These are phyloP conservation scores for Tetrahymena malaccensis DNA, from an alignment of 73 alveolate genomes.

Conservation along the genomic window DNA sequence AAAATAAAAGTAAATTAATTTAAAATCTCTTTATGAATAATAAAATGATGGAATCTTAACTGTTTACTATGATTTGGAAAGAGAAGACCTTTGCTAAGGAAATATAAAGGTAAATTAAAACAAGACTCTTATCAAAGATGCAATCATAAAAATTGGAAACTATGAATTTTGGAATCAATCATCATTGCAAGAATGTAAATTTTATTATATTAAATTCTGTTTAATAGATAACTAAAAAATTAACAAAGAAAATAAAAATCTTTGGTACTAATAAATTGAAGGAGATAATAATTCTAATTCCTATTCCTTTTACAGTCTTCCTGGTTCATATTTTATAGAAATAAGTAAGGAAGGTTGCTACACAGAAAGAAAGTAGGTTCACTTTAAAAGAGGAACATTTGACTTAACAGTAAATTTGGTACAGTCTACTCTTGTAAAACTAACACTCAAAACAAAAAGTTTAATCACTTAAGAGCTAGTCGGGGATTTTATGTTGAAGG, in stretches of 20 bases:
- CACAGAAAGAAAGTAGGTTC: not conserved
- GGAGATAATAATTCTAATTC: not conserved
- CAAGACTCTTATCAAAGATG: not conserved
- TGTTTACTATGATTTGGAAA: not conserved
- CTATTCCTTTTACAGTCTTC: not conserved
- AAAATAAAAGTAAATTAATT: not conserved
- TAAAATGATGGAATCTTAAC: not conserved
- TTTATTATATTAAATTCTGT: not conserved
- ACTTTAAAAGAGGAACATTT: not conserved
- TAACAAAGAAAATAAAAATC: not conserved
- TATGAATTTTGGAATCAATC: not conserved
- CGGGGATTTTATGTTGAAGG: not conserved
- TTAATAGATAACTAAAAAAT: not conserved
- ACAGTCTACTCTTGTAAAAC: not conserved
- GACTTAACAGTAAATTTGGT: not conserved
- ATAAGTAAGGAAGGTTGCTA: not conserved
- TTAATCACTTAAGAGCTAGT: not conserved
- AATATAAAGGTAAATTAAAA: not conserved
- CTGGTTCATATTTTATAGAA: not conserved
- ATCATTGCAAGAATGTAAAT: not conserved
- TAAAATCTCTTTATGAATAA: not conserved
- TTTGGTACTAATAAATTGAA: not conserved
- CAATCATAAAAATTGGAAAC: not conserved
- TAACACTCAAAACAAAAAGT: not conserved
- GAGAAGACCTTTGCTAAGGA: not conserved